Conservation (phyloP, 352 stramenopile species). For the Pythium apleroticum region DNA sequence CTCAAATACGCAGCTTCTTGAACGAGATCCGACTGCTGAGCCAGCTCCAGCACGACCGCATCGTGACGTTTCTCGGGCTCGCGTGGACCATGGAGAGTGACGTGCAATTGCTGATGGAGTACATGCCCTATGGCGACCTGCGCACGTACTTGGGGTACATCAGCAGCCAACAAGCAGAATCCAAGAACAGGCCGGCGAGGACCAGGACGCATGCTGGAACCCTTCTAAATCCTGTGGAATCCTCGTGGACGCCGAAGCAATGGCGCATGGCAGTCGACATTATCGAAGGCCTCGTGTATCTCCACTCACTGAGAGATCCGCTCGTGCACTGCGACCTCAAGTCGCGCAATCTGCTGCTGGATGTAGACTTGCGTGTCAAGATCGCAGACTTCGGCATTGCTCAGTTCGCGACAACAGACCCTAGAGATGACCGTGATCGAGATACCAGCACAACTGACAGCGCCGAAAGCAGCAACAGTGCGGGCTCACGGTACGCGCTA, state of each 20-base stretch:
- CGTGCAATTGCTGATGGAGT: constrained; percentile 34
- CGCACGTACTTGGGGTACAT: constrained; percentile 25
- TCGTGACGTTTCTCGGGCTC: constrained; percentile 36
- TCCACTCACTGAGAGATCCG: constrained; percentile 53
- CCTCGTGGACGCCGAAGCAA: constrained; percentile 20
- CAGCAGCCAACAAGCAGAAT: constrained; percentile 8
- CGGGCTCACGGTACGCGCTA: not conserved
- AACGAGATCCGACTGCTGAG: constrained; percentile 26
- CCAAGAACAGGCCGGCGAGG: constrained; percentile 9
- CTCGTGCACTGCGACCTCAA: constrained; percentile 76
- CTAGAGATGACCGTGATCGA: not conserved
- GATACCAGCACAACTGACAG: constrained; percentile 27
- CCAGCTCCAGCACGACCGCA: constrained; percentile 29
- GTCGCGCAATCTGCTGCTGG: constrained; percentile 65
- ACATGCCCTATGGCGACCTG: constrained; percentile 36
- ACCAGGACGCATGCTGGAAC: not conserved
- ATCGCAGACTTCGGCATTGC: constrained; percentile 71
- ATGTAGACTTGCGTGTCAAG: constrained; percentile 57
- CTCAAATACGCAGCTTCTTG: constrained; percentile 22
- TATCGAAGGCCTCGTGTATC: constrained; percentile 59
- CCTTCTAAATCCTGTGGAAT: not conserved
- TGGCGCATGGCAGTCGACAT: constrained; percentile 55
- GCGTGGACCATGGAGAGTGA: constrained; percentile 39
- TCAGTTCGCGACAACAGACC: constrained; percentile 19
- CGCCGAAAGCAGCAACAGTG: not conserved